Evolutionary conservation across 768 basidiomycete genomes (phyloP).

Genomic region (Amanita fuliginea): DNA sequence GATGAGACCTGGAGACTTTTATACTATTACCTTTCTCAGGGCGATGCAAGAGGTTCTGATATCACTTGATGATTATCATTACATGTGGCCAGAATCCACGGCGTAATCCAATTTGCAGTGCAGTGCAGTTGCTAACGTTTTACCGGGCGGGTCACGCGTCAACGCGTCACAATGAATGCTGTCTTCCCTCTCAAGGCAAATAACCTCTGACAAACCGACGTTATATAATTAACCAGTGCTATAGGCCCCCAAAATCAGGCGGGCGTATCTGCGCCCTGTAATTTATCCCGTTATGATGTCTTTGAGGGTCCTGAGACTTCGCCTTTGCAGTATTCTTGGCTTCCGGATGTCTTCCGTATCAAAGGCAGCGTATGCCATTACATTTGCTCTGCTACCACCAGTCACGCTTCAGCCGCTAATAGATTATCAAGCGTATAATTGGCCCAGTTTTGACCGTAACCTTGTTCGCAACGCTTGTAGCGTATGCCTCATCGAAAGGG

Average conservation of each 20-base stretch:
- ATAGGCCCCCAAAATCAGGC: constrained; percentile 34
- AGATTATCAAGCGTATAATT: constrained; percentile 64
- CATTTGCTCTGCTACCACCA: neutral
- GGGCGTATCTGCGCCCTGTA: constrained; percentile 44
- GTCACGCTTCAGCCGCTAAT: constrained; percentile 8
- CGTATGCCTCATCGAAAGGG: constrained; percentile 48
- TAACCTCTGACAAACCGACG: neutral
- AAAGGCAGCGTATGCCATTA: constrained; percentile 64
- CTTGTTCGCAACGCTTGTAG: constrained; percentile 51
- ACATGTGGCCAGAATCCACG: too few species aligned
- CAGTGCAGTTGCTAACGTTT: neutral
- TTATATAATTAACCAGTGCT: neutral
- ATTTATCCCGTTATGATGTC: neutral
- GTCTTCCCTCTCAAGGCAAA: constrained; percentile 1
- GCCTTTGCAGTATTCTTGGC: constrained; percentile 64
- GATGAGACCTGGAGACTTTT: too few species aligned
- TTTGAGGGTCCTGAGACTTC: neutral
- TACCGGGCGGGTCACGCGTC: neutral
- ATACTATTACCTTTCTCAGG: too few species aligned
- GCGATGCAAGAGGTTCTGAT: too few species aligned
- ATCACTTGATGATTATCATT: too few species aligned
- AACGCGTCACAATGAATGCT: neutral
- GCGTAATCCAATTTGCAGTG: too few species aligned
- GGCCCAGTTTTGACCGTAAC: constrained; percentile 84
- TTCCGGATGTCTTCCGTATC: constrained; percentile 77